phyloP scores from a whole-genome alignment of 768 basidiomycete species.

The Amanita pseudoporphyria region DNA sequence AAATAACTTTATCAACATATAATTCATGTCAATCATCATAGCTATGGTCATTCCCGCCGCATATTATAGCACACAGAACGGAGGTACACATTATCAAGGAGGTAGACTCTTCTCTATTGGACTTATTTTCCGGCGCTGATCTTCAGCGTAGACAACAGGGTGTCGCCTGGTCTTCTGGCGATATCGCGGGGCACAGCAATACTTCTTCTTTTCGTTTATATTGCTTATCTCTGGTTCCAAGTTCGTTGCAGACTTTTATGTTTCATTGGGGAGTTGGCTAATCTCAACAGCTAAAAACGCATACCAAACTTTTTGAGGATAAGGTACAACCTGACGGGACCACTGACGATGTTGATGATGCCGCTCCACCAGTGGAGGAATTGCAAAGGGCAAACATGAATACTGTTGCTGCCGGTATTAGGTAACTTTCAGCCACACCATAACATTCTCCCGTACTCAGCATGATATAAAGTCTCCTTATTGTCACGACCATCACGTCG shows the following conservation, averaged over 20 bases:
- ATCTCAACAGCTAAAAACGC: conserved; percentile 53
- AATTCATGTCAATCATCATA: conserved; percentile 9
- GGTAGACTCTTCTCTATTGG: conserved; percentile 10
- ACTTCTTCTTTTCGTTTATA: conserved; percentile 63
- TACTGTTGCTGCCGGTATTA: conserved; percentile 48
- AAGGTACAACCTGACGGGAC: background rate
- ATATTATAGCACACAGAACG: conserved; percentile 37
- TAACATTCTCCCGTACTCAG: background rate
- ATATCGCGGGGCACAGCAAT: conserved; percentile 58
- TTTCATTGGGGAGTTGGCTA: background rate
- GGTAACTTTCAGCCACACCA: conserved; percentile 20
- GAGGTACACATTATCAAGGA: no score
- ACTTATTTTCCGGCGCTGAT: conserved; percentile 6
- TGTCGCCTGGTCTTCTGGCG: conserved; percentile 44
- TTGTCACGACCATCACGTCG: conserved; percentile 71
- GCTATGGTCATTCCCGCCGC: conserved; percentile 90
- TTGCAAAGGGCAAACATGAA: conserved; percentile 56
- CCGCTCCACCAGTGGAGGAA: conserved; percentile 22
- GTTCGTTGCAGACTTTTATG: conserved; percentile 22
- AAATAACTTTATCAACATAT: background rate
- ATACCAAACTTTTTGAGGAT: conserved; percentile 41
- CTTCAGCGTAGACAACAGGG: conserved; percentile 16
- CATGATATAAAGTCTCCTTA: conserved; percentile 39
- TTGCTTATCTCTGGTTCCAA: conserved; percentile 70
- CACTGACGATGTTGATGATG: background rate